These are phyloP conservation scores for Quercus rubra DNA, from an alignment of 306 rosid species.

Conservation along the genomic window DNA sequence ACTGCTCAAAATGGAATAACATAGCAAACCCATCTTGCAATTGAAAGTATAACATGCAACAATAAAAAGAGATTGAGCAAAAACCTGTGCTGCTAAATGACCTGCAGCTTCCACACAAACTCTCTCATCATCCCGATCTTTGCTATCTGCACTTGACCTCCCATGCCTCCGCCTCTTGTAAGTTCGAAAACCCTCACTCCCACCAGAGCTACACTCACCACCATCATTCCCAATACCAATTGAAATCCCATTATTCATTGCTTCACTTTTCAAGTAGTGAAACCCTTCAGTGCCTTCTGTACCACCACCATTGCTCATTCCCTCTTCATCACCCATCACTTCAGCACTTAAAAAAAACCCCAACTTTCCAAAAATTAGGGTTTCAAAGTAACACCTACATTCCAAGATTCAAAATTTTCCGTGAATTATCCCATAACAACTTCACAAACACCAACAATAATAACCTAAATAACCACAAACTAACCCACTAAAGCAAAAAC, in stretches of 20 bases:
- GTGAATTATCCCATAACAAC: slow-evolving; percentile 25
- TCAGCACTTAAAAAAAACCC: slow-evolving; percentile 14
- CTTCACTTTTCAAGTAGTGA: slow-evolving; percentile 32
- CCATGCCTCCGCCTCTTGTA: slow-evolving; percentile 79
- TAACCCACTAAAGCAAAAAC: neutral
- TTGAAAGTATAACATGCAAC: neutral
- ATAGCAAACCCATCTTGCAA: neutral
- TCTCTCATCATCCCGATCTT: slow-evolving; percentile 37
- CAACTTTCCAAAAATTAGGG: slow-evolving; percentile 52
- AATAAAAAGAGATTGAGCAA: slow-evolving; percentile 7
- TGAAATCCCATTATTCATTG: slow-evolving; percentile 28
- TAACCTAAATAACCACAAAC: slow-evolving; percentile 4
- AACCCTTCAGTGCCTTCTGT: slow-evolving; percentile 24
- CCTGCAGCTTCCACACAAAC: slow-evolving; percentile 34
- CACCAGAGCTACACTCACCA: slow-evolving; percentile 32
- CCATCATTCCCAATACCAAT: slow-evolving; percentile 25
- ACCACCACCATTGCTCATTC: slow-evolving; percentile 34
- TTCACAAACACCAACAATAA: slow-evolving; percentile 17
- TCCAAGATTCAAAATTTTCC: slow-evolving; percentile 24
- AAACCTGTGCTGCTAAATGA: slow-evolving; percentile 49
- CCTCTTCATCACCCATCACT: slow-evolving; percentile 52
- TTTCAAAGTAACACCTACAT: slow-evolving; percentile 38
- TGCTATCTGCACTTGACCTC: slow-evolving; percentile 43
- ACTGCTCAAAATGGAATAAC: slow-evolving; percentile 1
- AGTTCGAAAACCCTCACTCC: slow-evolving; percentile 46